phyloP scores from a whole-genome alignment of 371 early-diverging fungal genomes.

The Saksenaea oblongispora region DNA sequence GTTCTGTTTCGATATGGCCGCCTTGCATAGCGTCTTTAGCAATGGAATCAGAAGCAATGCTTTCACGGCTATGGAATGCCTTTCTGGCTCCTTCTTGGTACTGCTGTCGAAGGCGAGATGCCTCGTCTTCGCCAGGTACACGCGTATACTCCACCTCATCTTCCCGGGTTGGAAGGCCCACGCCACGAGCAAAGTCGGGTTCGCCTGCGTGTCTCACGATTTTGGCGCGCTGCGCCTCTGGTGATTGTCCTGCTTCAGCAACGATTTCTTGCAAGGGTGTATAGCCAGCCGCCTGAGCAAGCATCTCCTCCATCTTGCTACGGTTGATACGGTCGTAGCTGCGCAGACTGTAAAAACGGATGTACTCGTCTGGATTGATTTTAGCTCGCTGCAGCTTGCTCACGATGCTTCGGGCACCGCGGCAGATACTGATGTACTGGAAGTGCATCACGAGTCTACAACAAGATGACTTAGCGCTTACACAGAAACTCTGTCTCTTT shows the following conservation, averaged over 20 bases:
- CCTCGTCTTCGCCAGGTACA: constrained; percentile 22
- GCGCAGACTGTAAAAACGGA: constrained; percentile 71
- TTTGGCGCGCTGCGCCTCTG: constrained; percentile 13
- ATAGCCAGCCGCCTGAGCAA: constrained; percentile 42
- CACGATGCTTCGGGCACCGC: constrained; percentile 67
- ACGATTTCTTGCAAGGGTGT: constrained; percentile 12
- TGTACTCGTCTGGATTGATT: constrained; percentile 65
- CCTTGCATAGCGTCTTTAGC: constrained; percentile 26
- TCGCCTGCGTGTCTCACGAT: constrained; percentile 32
- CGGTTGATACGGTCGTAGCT: constrained; percentile 62
- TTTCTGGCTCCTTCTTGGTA: neutral
- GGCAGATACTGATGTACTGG: constrained; percentile 74
- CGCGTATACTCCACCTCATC: constrained; percentile 17
- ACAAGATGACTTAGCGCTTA: constrained; percentile 9
- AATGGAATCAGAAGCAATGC: constrained; percentile 22
- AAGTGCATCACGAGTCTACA: constrained; percentile 68
- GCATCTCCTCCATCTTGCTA: constrained; percentile 33
- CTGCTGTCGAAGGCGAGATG: neutral
- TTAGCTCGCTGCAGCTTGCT: constrained; percentile 50
- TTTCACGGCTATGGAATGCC: constrained; percentile 2
- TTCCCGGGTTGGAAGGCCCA: neutral
- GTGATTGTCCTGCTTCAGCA: neutral
- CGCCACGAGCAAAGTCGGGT: constrained; percentile 30
- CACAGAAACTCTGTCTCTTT: constrained; percentile 1
- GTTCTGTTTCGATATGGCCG: constrained; percentile 17